A percentile compares a stretch with the other conserved stretches of the same genome.
Evolutionary conservation across 2,329 filamentous ascomycete species (phyloP).

Genomic region (Capronia epimyces): DNA sequence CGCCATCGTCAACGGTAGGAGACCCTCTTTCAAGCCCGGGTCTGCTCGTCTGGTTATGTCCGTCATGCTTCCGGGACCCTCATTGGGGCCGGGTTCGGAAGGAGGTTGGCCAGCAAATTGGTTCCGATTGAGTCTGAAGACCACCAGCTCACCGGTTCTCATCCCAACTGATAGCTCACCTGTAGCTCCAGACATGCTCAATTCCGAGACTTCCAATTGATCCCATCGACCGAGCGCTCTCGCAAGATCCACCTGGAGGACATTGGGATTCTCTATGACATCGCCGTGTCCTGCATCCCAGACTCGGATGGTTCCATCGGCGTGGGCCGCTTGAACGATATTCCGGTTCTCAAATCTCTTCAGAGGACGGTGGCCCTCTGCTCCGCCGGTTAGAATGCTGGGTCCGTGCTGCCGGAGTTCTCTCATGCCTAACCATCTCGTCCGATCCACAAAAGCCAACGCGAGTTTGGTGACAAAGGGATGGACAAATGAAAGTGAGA

Average conservation of each 20-base stretch:
- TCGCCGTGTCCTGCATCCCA: slow-evolving; percentile 93
- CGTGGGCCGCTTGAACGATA: slow-evolving; percentile 79
- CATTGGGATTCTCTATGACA: slow-evolving; percentile 78
- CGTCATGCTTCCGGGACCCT: slow-evolving; percentile 64
- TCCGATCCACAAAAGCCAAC: slow-evolving; percentile 69
- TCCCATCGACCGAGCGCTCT: slow-evolving; percentile 74
- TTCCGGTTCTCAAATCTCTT: slow-evolving; percentile 78
- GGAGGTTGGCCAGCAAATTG: slow-evolving; percentile 56
- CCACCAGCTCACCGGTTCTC: slow-evolving; percentile 71
- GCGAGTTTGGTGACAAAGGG: slow-evolving; percentile 74
- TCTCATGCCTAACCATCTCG: slow-evolving; percentile 83
- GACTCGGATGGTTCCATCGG: slow-evolving; percentile 81
- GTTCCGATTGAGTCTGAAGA: slow-evolving; percentile 87
- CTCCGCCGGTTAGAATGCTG: slow-evolving; percentile 70
- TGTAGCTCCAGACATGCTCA: slow-evolving; percentile 72
- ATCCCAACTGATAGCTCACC: slow-evolving; percentile 82
- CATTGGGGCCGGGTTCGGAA: slow-evolving; percentile 47
- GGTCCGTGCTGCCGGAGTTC: slow-evolving; percentile 77
- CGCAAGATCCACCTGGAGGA: slow-evolving; percentile 81
- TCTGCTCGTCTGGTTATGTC: slow-evolving; percentile 71
- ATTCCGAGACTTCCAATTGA: slow-evolving; percentile 68
- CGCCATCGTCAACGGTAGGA: slow-evolving; percentile 74
- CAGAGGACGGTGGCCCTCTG: slow-evolving; percentile 61
- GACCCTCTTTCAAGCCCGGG: slow-evolving; percentile 66
- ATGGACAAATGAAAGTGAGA: slow-evolving; percentile 81